These are phyloP conservation scores for Combretum micranthum DNA, from an alignment of 345 rosid species.

Conservation along the genomic window DNA sequence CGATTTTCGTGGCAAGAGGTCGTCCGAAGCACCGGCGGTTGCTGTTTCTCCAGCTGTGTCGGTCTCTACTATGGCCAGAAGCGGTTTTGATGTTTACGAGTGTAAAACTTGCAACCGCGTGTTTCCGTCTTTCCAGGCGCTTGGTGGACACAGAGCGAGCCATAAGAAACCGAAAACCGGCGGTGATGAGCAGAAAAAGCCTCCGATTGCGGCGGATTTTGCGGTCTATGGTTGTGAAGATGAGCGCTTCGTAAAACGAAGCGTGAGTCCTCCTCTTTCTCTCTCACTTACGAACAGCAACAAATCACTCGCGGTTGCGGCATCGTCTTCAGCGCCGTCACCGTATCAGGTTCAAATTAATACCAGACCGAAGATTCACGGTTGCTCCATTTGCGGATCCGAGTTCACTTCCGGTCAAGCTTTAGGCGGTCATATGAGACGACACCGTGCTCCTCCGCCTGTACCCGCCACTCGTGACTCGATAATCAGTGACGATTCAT, in stretches of 20 bases:
- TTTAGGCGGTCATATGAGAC: conserved; percentile 96
- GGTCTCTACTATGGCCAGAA: conserved; percentile 15
- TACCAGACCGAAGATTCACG: conserved; percentile 54
- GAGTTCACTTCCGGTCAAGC: conserved; percentile 95
- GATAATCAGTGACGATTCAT: background rate
- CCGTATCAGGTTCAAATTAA: conserved; percentile 5
- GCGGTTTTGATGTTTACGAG: conserved; percentile 63
- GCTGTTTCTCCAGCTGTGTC: background rate
- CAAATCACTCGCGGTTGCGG: background rate
- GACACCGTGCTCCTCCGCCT: conserved; percentile 52
- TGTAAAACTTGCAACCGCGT: conserved; percentile 85
- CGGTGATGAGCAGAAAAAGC: conserved; percentile 9
- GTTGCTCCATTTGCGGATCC: conserved; percentile 89
- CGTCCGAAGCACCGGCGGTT: conserved; percentile 16
- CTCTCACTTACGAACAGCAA: conserved; percentile 21
- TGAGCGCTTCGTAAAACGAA: conserved; percentile 7
- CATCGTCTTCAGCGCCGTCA: conserved; percentile 2
- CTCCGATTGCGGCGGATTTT: background rate
- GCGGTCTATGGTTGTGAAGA: conserved; percentile 14
- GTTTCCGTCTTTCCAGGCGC: conserved; percentile 90
- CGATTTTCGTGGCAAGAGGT: conserved; percentile 16
- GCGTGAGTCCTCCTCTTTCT: conserved; percentile 25
- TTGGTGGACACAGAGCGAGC: conserved; percentile 96
- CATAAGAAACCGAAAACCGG: conserved; percentile 69
- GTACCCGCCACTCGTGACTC: conserved; percentile 1